phyloP scores from a whole-genome alignment of 2,329 filamentous ascomycete species.

The Fusarium sarcochroum region DNA sequence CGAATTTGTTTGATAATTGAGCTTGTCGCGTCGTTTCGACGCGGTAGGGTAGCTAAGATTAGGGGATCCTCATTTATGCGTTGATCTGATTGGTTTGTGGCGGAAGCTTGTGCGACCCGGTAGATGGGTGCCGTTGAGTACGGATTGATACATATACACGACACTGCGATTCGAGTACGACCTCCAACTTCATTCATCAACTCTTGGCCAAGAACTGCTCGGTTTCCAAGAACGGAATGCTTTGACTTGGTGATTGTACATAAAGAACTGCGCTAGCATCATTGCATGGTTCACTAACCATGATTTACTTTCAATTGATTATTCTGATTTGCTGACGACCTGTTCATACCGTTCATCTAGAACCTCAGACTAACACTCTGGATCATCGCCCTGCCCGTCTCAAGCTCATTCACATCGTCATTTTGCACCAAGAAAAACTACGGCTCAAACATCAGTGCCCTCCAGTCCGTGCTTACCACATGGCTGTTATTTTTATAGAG shows the following conservation, averaged over 20 bases:
- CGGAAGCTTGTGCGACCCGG: conserved; percentile 2
- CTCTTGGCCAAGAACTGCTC: not conserved
- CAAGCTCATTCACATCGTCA: conserved; percentile 2
- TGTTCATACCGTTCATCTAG: conserved; percentile 1
- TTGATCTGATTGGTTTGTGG: conserved; percentile 22
- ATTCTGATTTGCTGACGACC: not conserved
- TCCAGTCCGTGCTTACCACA: not conserved
- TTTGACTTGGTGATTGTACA: not conserved
- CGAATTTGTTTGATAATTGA: conserved; percentile 22
- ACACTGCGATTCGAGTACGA: conserved; percentile 7
- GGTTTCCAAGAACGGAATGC: not conserved
- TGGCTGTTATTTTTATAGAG: conserved; percentile 17
- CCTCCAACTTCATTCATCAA: not conserved
- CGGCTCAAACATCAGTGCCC: conserved; percentile 16
- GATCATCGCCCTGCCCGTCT: conserved; percentile 1
- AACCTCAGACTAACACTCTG: conserved; percentile 6
- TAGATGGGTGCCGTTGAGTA: conserved; percentile 25
- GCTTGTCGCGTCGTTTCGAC: conserved; percentile 40
- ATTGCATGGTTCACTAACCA: no score
- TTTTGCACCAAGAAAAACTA: conserved; percentile 1
- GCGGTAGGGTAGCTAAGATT: conserved; percentile 40
- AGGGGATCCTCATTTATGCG: conserved; percentile 27
- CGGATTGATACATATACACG: conserved; percentile 26
- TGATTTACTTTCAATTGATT: not conserved
- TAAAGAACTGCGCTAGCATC: no score